Evolutionary conservation across 2,329 filamentous ascomycete genomes (phyloP), one percentile per base, ranked within the genome.

Genomic region (Aspergillus tamarii): DNA sequence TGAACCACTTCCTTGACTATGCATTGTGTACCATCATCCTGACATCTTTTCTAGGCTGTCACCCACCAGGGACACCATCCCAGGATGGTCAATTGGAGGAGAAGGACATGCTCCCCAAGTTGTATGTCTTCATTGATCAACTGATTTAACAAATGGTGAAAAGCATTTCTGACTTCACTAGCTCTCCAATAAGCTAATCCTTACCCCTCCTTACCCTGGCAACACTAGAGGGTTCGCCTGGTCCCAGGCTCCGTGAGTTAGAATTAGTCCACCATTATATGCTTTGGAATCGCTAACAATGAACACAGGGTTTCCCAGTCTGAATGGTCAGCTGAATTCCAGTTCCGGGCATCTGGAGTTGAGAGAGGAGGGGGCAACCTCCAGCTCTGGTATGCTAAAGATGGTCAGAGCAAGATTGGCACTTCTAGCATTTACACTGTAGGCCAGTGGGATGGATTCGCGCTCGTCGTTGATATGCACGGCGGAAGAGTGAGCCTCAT

Each of bases 121-220:
- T 67, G 80, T 82, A 69, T 68, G 77, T 72, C 36, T 11, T 28
- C 11, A 6, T 19, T 14, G 5, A 9, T 30, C 32, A 14, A 19
- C 0, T 8, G 4, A 3, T 11, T 19, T 48, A 32, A 11, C 32
- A 34, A 19, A 1, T 34, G 19, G 1, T 12, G n/a, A 36, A 61
- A 43, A 67, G 74, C 56, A 76, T 60, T 30, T 6, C 56, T 32
- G 19, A 36, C 21, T 32, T 12, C 12, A 19, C 21, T 65, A 82
- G 80, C 87, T 97, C 64, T 96, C 93, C 69, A 94, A 98, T 84
- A 93, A 94, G 77, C 76, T 98, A 64, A 91, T 99, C 76, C 87
- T 99, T 62, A 99, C 95, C 1, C 94, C 95, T 12, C 89, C 93
- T 16, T 89, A 89, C 56, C 93, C 93, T 7, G 95, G 95, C 61